phyloP scores from a whole-genome alignment of 2,329 filamentous ascomycete species.

The Zalaria obscura region DNA sequence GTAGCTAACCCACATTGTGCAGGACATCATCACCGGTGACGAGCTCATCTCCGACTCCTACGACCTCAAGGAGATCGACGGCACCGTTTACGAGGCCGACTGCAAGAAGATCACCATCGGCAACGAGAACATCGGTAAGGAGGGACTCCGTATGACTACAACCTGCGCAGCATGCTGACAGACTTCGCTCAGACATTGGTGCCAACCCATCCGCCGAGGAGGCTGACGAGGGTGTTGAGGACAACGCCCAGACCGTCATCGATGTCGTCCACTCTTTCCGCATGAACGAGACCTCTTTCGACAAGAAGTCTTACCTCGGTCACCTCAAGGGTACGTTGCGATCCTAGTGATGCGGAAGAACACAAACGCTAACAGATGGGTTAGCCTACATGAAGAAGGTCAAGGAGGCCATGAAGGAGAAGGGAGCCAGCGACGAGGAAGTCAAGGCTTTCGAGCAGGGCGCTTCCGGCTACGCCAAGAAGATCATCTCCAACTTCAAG shows the following conservation, averaged over 20 bases:
- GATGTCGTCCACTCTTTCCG: constrained; percentile 91
- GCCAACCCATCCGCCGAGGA: constrained; percentile 96
- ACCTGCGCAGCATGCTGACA: background rate
- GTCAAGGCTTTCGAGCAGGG: constrained; percentile 69
- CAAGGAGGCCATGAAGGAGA: constrained; percentile 54
- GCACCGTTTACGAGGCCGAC: constrained; percentile 77
- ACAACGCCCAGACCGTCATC: constrained; percentile 61
- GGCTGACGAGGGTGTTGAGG: constrained; percentile 53
- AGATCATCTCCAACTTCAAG: constrained; percentile 76
- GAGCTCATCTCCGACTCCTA: constrained; percentile 97
- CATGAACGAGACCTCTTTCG: constrained; percentile 60
- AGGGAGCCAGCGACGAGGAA: constrained; percentile 46
- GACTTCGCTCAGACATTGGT: constrained; percentile 53
- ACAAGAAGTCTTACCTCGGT: constrained; percentile 73
- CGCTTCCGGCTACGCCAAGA: constrained; percentile 64
- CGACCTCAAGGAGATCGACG: constrained; percentile 66
- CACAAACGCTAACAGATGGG: background rate
- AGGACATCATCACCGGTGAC: constrained; percentile 84
- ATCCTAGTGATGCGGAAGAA: too few species aligned
- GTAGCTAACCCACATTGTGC: constrained; percentile 7
- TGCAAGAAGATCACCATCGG: constrained; percentile 79
- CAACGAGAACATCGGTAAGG: constrained; percentile 52
- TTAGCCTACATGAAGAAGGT: constrained; percentile 84
- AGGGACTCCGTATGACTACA: background rate
- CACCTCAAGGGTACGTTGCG: constrained; percentile 66